Evolutionary conservation across 2,329 filamentous ascomycete species (phyloP).

Genomic region (Dactylellina parvicollis): DNA sequence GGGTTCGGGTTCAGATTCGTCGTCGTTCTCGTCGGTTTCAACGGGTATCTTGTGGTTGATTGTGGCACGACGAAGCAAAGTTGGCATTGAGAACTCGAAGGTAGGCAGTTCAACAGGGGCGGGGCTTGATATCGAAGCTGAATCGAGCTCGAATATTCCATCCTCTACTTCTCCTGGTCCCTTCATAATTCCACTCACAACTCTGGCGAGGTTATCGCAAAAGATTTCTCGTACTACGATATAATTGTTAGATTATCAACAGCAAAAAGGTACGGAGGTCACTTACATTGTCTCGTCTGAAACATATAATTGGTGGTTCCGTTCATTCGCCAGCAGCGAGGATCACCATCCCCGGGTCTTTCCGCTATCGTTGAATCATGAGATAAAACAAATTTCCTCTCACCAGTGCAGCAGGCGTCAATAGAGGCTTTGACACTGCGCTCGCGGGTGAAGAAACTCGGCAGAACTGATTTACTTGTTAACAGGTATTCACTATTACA

Average conservation of each 20-base stretch:
- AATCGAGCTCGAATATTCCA: constrained; percentile 46
- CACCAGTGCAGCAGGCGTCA: constrained; percentile 42
- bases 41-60: constrained; percentile 18
- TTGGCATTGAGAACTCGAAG: constrained; percentile 51
- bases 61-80: constrained; percentile 42
- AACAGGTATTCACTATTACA: background rate
- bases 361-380: constrained; percentile 48
- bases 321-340: constrained; percentile 40
- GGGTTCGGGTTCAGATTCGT: constrained; percentile 24
- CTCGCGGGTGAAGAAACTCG: constrained; percentile 33
- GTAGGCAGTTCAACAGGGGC: constrained; percentile 38
- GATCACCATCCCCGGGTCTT: constrained; percentile 18
- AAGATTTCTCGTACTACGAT: constrained; percentile 35
- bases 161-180: constrained; percentile 21
- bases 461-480: constrained; percentile 13
- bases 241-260: background rate
- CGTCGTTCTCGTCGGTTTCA: constrained; percentile 38
- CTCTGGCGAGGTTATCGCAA: constrained; percentile 31
- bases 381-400: constrained; percentile 28
- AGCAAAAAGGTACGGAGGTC: background rate
- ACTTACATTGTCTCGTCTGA: constrained; percentile 37
- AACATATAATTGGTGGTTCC: constrained; percentile 40
- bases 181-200: constrained; percentile 3
- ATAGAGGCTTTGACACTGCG: constrained; percentile 37
- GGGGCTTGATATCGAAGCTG: background rate